Evolutionary conservation across 2,329 filamentous ascomycete genomes (phyloP).

Genomic region (Aureobasidium sp.): DNA sequence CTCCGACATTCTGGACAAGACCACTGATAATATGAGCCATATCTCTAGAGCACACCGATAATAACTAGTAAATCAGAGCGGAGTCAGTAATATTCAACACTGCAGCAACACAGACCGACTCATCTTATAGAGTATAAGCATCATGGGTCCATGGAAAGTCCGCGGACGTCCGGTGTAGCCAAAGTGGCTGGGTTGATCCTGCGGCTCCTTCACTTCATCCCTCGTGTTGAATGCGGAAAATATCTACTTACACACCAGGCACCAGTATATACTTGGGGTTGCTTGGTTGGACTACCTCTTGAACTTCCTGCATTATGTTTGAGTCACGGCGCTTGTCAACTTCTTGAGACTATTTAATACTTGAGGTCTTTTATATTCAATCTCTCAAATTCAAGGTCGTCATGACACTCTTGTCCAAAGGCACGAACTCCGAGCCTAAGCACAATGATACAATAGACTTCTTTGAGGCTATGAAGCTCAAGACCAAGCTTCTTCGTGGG

Average conservation of each 20-base stretch:
- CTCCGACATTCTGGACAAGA: slow-evolving; percentile 26
- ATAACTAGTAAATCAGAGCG: not conserved
- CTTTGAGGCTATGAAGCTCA: slow-evolving; percentile 98
- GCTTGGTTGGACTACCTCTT: not conserved
- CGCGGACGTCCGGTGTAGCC: no score
- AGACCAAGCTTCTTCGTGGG: slow-evolving; percentile 97
- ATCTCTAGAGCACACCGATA: not conserved
- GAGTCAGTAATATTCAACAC: no score
- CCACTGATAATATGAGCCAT: slow-evolving; percentile 15
- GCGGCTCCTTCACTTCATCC: not conserved
- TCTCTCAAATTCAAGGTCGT: no score
- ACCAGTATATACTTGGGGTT: not conserved
- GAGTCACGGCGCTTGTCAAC: no score
- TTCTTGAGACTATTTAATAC: no score
- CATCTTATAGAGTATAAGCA: no score
- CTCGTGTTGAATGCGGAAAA: not conserved
- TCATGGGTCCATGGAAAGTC: no score
- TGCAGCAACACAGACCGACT: no score
- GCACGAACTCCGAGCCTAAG: slow-evolving; percentile 99
- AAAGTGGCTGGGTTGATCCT: slow-evolving; percentile 4
- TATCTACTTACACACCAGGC: not conserved
- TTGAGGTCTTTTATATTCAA: no score
- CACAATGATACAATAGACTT: slow-evolving; percentile 99
- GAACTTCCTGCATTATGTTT: no score
- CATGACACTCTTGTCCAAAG: no score